A percentile compares a stretch with the other conserved stretches of the same genome.
Evolutionary conservation across 495 filamentous ascomycete genomes (phyloP).

Genomic region (Penicillium canescens): DNA sequence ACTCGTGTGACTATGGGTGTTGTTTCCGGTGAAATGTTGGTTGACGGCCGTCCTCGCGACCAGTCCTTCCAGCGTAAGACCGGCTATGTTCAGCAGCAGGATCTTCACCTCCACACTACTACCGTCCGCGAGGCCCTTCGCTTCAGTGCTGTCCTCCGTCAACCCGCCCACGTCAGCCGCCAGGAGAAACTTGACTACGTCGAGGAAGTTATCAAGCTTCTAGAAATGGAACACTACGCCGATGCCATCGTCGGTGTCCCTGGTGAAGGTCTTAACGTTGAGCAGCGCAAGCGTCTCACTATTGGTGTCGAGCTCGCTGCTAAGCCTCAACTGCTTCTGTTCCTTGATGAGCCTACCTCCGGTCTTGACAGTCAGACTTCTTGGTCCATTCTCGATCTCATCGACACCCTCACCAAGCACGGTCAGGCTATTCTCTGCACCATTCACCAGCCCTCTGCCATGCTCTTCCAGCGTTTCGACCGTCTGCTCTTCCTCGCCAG

Average conservation of each 20-base stretch:
- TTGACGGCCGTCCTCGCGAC: slow-evolving; percentile 59
- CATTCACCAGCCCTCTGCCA: slow-evolving; percentile 93
- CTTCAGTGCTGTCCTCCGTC: slow-evolving; percentile 84
- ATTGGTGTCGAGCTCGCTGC: slow-evolving; percentile 92
- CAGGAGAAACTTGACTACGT: slow-evolving; percentile 86
- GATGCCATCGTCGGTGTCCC: slow-evolving; percentile 46
- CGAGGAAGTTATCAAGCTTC: slow-evolving; percentile 88
- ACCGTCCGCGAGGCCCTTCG: slow-evolving; percentile 83
- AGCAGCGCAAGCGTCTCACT: slow-evolving; percentile 85
- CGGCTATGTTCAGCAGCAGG: slow-evolving; percentile 94
- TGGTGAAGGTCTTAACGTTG: slow-evolving; percentile 75
- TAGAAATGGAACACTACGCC: slow-evolving; percentile 70
- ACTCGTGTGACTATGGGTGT: slow-evolving; percentile 54
- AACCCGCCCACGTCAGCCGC: slow-evolving; percentile 68
- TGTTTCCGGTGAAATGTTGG: slow-evolving; percentile 54
- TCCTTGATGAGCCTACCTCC: slow-evolving; percentile 89
- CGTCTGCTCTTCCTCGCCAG: slow-evolving; percentile 79
- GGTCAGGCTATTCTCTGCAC: slow-evolving; percentile 94
- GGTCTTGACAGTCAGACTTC: slow-evolving; percentile 89
- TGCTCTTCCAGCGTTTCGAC: slow-evolving; percentile 95
- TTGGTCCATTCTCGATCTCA: slow-evolving; percentile 82
- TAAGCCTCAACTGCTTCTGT: slow-evolving; percentile 80
- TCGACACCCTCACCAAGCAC: slow-evolving; percentile 83
- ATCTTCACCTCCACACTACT: slow-evolving; percentile 82
- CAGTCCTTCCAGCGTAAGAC: slow-evolving; percentile 89